Evolutionary conservation across 164 flowering plant species (phyloP), one percentile per base, ranked within the genome.

Genomic region (Santalum album): DNA sequence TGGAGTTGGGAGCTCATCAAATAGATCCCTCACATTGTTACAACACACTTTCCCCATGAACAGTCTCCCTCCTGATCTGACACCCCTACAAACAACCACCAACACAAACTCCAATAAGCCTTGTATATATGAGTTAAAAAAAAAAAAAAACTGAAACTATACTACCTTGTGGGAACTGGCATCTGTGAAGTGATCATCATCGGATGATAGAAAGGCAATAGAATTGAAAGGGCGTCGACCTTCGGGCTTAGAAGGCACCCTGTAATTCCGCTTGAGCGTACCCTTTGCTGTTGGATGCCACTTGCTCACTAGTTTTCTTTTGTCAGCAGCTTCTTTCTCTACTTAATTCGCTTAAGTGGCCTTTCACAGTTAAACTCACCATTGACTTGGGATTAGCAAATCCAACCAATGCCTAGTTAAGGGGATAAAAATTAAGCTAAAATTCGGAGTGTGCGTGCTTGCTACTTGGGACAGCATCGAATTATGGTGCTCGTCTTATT

Each of bases 241-340:
- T 64, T 76, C 90, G 2, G 94, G 47, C 68, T 83, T 89, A 43
- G 96, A 84, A 47, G 95, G 86, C 3, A 89, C 76, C 57, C 94
- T 81, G 73, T 92, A 87, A 61, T 79, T 89, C 70, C 99, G 83
- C 64, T 61, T 80, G 1, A 92, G 83, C 11, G 96, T 92, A 10
- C 99, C 96, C 60, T 86, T 84, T 20, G 91, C 86, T 46, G 96
- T 86, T 0, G 96, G 88, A 70, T 87, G 99, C 99, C 99, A 92
- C 69, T 92, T 89, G 79, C 94, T 82, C 61, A 89, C 91, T 9
- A 85, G 57, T 72, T 87, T 89, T 72, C 96, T 79, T 68, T 57
- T 83, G 32, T 74, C 74, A 22, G 74, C 60, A 46, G 94, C 96
- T 69, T 84, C 94, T 59, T 77, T 80, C 35, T 76, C 96, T 79